Evolutionary conservation across 495 filamentous ascomycete genomes (phyloP), one percentile per base, ranked within the genome.

Genomic region (Lophiotrema nucula): DNA sequence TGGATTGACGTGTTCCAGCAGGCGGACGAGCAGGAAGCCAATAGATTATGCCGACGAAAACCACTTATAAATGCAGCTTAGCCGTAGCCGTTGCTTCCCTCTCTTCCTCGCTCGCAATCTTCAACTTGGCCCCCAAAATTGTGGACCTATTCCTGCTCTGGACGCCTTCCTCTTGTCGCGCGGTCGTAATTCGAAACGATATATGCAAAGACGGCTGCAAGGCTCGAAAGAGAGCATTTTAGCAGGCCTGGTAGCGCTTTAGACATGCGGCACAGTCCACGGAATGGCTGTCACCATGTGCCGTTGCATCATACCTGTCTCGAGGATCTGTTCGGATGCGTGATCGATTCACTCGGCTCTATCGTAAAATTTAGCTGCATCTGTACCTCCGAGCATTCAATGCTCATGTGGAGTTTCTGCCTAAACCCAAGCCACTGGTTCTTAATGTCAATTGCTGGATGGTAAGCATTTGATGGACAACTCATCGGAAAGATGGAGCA

Each of bases 1-100:
- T 23, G 53, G 52, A 44, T 61, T 66, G 63, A 66, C 63, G 63
- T 66, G 63, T 61, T 58, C 53, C 53, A 53, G 39, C 56, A 65
- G 62, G 51, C 50, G 31, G n/a, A 41, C 51, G 42, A 44, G 27
- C 43, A 43, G 52, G 47, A 65, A 53, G 37, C 52, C 62, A 60
- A 66, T 62, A 57, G 58, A 58, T 55, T 62, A 48, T 58, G 48
- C 46, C 47, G 47, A 66, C 63, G 43, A 57, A 66, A 66, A 48
- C 63, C 35, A 38, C 47, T 25, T 66, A 65, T 43, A 51, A 58
- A 23, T 51, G 60, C 60, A 58, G 31, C 60, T 58, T 46, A 31
- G 27, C 53, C 47, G 47, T 37, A 46, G 46, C 53, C 47, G 47
- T 27, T 38, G 46, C 25, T 15, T 63, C 53, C 53, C 19, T 53